Evolutionary conservation across 495 filamentous ascomycete genomes (phyloP).

Genomic region (Chlorociboria aeruginascens): DNA sequence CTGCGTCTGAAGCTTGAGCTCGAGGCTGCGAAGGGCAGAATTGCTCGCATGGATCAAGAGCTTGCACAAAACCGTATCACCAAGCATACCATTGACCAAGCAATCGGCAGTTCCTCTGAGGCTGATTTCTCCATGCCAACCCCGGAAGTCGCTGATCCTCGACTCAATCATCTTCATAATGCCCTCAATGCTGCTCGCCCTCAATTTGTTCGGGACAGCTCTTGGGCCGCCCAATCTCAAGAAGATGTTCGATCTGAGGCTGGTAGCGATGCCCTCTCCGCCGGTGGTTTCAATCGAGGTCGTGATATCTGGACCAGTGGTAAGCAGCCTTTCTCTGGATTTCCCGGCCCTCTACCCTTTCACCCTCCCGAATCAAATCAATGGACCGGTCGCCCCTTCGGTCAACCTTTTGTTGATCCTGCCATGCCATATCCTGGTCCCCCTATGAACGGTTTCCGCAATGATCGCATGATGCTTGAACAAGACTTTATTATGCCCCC

Average conservation of each 20-base stretch:
- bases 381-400: slow-evolving; percentile 25
- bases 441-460: slow-evolving; percentile 28
- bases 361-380: slow-evolving; percentile 21
- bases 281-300: slow-evolving; percentile 45
- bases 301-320: slow-evolving; percentile 51
- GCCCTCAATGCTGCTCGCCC: slow-evolving; percentile 41
- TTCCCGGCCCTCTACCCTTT: slow-evolving; percentile 18
- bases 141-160: slow-evolving; percentile 26
- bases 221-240: slow-evolving; percentile 46
- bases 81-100: slow-evolving; percentile 64
- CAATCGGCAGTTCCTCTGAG: slow-evolving; percentile 50
- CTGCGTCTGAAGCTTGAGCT: slow-evolving; percentile 58
- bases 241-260: slow-evolving; percentile 59
- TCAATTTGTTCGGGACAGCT: slow-evolving; percentile 40
- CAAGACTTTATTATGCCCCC: slow-evolving; percentile 26
- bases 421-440: slow-evolving; percentile 9
- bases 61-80: slow-evolving; percentile 65
- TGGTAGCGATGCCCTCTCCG: slow-evolving; percentile 44
- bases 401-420: slow-evolving; percentile 17
- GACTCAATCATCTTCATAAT: slow-evolving; percentile 38
- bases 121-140: slow-evolving; percentile 27
- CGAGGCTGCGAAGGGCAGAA: slow-evolving; percentile 63
- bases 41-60: slow-evolving; percentile 75
- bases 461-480: slow-evolving; percentile 33
- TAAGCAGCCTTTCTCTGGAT: slow-evolving; percentile 20